Conservation (phyloP, 192 early-diverging fungal species). For the Radiomyces spectabilis region DNA sequence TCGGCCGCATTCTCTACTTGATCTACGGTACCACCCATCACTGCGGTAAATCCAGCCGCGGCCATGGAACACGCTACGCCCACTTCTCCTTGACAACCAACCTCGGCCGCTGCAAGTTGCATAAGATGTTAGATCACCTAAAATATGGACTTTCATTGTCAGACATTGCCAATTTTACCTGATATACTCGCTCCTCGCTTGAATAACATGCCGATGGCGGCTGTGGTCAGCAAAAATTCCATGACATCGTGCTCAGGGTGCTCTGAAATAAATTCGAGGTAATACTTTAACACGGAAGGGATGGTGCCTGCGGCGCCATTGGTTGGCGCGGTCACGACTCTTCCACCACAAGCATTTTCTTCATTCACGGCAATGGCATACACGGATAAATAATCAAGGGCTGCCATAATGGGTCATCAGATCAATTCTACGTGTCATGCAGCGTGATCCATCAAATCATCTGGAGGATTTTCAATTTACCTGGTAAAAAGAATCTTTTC, state of each 20-base stretch:
- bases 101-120: constrained; percentile 75
- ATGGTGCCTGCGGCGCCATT: constrained; percentile 95
- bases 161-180: not conserved
- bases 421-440: too few relatives aligned
- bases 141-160: too few relatives aligned
- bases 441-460: too few relatives aligned
- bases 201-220: constrained; percentile 97
- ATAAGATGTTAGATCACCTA: too few relatives aligned
- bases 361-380: constrained; percentile 97
- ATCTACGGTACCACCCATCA: constrained; percentile 84
- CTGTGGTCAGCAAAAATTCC: constrained; percentile 87
- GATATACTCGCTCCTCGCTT: constrained; percentile 92
- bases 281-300: constrained; percentile 91
- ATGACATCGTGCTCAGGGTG: constrained; percentile 78
- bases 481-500: constrained; percentile 58
- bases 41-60: constrained; percentile 85
- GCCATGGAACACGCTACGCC: constrained; percentile 98
- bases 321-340: constrained; percentile 90
- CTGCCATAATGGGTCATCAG: too few relatives aligned
- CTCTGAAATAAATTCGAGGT: constrained; percentile 87
- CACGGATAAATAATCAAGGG: constrained; percentile 85
- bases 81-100: constrained; percentile 97
- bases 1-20: constrained; percentile 96
- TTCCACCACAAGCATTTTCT: constrained; percentile 78
- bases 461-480: not conserved